Evolutionary conservation across 2,329 filamentous ascomycete genomes (phyloP).

Genomic region (Verticillium alfalfae): DNA sequence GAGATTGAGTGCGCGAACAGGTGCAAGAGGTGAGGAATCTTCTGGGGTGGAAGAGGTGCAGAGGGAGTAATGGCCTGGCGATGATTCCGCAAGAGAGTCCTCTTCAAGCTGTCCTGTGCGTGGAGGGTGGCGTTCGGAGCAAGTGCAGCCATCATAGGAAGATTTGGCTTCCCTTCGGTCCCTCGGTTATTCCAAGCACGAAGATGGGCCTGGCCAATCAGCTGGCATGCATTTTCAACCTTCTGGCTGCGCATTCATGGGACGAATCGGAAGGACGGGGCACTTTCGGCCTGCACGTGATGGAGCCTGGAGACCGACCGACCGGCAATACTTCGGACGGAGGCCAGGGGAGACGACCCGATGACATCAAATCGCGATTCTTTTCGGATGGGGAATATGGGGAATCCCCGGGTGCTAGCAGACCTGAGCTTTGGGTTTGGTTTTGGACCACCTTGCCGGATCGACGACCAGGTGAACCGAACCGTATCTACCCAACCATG

Average conservation of each 20-base stretch:
- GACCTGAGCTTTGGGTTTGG: neutral
- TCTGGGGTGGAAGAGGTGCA: neutral
- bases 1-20: neutral
- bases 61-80: neutral
- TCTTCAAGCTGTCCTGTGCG: neutral
- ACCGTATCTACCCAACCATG: neutral
- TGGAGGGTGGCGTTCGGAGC: neutral
- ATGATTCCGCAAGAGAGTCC: neutral
- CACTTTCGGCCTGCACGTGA: neutral
- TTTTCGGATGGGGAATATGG: neutral
- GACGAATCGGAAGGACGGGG: neutral
- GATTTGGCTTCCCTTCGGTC: conserved; percentile 1
- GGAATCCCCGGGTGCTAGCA: neutral
- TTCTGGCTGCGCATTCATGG: neutral
- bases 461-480: neutral
- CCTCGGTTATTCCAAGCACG: conserved; percentile 2
- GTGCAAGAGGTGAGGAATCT: neutral
- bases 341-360: neutral
- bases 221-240: neutral
- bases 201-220: neutral
- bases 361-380: neutral
- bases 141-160: conserved; percentile 2
- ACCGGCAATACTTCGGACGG: neutral
- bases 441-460: neutral
- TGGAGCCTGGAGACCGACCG: neutral